Evolutionary conservation across 768 basidiomycete genomes (phyloP), one percentile per base, ranked within the genome.

Genomic region (Dacryopinax primogenitus): DNA sequence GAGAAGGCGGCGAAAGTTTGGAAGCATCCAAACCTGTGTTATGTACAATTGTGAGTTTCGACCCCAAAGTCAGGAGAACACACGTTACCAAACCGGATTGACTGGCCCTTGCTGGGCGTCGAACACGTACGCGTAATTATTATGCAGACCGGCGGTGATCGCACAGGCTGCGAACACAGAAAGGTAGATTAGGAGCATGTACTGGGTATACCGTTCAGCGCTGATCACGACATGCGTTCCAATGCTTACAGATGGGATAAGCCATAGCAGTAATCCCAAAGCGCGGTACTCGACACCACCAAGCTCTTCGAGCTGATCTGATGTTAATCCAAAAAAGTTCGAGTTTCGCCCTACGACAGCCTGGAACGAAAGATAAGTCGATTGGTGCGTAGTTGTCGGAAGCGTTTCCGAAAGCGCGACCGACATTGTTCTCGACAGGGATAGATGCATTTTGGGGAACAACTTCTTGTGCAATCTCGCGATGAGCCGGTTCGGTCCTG

Each of bases 241-340:
- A 35, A 30, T 34, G 79, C 88, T 71, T 72, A 94, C 92, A 34
- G 76, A 72, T 12, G 81, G 81, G 36, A 95, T 83, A 64, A 94
- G 82, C 87, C 89, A 94, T 11, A 92, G 77, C 62, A 96, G 74
- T 1, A 86, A 83, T 45, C 85, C 86, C 68, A 96, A 76, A 13
- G 88, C 89, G 11, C 92, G 82, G 72, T 90, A 98, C 73, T 99
- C 95, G 6, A 96, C 87, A 21, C 95, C 94, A 2, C 93, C 93
- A 3, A 98, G 77, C 73, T 96, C 92, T 69, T 95, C 92, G 69
- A 90, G 77, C 71, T 97, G 88, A 58, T 92, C 90, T 21, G 82
- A 79, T 0, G 86, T 89, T 63, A 95, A 75, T 23, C 72, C 68
- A 74, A 77, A 72, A 68, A 80, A 80, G 62, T 61, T 66, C 28